Conservation (phyloP, 305 asterid species). For the Fraxinus xanthoxyloides region DNA sequence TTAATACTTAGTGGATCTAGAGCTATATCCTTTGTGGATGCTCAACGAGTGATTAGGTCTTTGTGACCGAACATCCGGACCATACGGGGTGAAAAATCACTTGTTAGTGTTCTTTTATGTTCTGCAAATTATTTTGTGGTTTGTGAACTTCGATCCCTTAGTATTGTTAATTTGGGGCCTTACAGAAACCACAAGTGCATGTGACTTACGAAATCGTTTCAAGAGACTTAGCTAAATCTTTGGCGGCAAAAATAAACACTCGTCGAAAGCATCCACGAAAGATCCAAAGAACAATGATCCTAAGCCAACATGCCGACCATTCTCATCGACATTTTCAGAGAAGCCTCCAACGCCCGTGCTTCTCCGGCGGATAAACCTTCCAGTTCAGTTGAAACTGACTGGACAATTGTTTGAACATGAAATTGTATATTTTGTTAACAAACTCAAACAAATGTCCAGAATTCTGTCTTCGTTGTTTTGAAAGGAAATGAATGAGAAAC, state of each 20-base stretch:
- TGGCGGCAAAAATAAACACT: conserved; percentile 54
- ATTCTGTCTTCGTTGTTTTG: conserved; percentile 15
- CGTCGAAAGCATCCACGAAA: conserved; percentile 36
- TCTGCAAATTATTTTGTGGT: no score
- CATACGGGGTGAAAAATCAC: no score
- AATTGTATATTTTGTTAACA: conserved; percentile 34
- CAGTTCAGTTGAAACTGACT: conserved; percentile 54
- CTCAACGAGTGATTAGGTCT: no score
- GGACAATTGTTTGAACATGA: conserved; percentile 59
- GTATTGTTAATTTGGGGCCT: no score
- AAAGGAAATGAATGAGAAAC: conserved; percentile 12
- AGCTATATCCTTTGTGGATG: no score
- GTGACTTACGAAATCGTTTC: conserved; percentile 66
- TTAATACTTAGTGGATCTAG: no score
- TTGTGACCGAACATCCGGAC: no score
- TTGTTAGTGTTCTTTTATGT: no score
- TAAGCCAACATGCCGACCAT: conserved; percentile 36
- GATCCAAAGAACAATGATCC: conserved; percentile 40
- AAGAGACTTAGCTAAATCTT: conserved; percentile 68
- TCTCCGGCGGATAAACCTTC: conserved; percentile 59
- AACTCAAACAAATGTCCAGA: conserved; percentile 25
- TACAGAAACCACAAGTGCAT: conserved; percentile 44
- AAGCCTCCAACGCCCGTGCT: conserved; percentile 71
- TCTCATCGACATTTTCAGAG: conserved; percentile 71
- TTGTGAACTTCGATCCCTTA: no score